Evolutionary conservation across 768 basidiomycete species (phyloP).

Genomic region (Chalciporus sphaerocephalus): DNA sequence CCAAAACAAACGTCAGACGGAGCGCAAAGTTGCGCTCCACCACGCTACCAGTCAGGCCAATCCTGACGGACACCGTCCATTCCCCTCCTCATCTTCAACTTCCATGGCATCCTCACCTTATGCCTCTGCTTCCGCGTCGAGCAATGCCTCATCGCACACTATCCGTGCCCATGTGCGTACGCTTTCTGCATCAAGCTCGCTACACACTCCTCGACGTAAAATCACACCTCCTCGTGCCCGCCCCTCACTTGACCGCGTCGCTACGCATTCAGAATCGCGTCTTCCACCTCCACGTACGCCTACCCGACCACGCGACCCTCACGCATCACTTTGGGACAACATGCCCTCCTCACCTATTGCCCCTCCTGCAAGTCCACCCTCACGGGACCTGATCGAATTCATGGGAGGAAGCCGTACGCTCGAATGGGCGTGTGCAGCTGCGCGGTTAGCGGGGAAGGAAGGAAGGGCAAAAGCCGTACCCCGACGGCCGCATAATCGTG

Average conservation of each 20-base stretch:
- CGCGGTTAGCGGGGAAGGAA: constrained; percentile 46
- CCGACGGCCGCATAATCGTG: constrained; percentile 5
- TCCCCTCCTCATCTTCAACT: constrained; percentile 19
- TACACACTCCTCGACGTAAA: constrained; percentile 27
- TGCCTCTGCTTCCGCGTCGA: constrained; percentile 21
- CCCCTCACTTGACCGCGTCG: constrained; percentile 32
- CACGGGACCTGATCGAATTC: constrained; percentile 30
- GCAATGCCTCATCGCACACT: constrained; percentile 25
- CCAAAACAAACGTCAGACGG: constrained; percentile 39
- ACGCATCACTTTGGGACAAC: constrained; percentile 30
- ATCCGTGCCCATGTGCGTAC: constrained; percentile 36
- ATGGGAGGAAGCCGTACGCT: constrained; percentile 26
- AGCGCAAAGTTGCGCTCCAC: constrained; percentile 50
- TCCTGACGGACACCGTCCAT: constrained; percentile 14
- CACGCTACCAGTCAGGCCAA: constrained; percentile 27
- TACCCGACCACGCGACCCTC: constrained; percentile 27
- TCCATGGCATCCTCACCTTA: constrained; percentile 16
- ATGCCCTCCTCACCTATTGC: constrained; percentile 45
- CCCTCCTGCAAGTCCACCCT: constrained; percentile 29
- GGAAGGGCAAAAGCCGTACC: constrained; percentile 14
- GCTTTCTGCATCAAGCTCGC: constrained; percentile 19
- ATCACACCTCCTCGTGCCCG: constrained; percentile 28
- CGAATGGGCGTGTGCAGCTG: constrained; percentile 39
- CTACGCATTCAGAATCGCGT: constrained; percentile 30
- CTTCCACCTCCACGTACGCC: constrained; percentile 29